Conservation (phyloP, 2,329 filamentous ascomycete genomes). For the Albifimbria verrucaria region DNA sequence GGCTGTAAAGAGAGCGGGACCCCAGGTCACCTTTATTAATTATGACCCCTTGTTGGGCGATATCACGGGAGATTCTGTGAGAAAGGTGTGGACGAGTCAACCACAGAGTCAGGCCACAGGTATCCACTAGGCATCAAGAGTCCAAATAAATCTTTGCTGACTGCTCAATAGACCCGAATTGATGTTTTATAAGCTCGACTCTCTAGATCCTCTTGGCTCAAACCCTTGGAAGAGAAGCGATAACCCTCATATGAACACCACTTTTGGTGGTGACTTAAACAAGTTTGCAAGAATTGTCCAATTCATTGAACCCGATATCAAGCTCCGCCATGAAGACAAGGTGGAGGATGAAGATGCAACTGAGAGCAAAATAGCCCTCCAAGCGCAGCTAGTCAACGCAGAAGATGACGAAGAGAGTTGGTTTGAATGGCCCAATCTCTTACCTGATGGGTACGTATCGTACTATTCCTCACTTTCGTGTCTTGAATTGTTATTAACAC, state of each 20-base stretch:
- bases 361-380: background rate
- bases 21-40: conserved; percentile 4
- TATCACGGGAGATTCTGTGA: conserved; percentile 6
- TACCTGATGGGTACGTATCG: background rate
- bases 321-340: background rate
- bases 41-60: conserved; percentile 4
- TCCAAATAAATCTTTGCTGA: background rate
- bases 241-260: conserved; percentile 1
- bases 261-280: conserved; percentile 8
- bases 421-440: too few relatives aligned
- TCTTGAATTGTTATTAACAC: background rate
- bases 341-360: background rate
- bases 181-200: conserved; percentile 15
- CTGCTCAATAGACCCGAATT: conserved; percentile 4
- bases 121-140: background rate
- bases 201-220: conserved; percentile 10
- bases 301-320: background rate
- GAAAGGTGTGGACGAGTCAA: conserved; percentile 6
- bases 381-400: background rate
- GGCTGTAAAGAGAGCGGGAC: conserved; percentile 2
- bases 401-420: background rate
- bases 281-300: background rate
- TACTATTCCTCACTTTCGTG: background rate
- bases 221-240: conserved; percentile 13
- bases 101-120: background rate